Evolutionary conservation across 345 rosid species (phyloP).

Genomic region (Heritiera littoralis): DNA sequence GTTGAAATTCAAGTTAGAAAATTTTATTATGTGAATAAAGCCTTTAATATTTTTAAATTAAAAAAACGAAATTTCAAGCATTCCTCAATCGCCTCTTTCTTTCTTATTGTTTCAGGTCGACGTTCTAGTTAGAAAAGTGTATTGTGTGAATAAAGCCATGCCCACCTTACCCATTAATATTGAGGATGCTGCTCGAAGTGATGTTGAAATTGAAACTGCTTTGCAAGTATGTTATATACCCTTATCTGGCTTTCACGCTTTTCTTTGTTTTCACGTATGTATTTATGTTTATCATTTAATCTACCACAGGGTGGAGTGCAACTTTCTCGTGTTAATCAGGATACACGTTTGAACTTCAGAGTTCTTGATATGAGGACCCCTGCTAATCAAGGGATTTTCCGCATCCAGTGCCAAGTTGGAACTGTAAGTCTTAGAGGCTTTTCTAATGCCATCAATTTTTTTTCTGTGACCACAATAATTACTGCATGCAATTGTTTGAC

Average conservation of each 20-base stretch:
- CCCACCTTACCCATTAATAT: conserved; percentile 63
- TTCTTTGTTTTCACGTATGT: background rate
- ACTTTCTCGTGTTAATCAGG: conserved; percentile 77
- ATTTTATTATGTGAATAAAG: conserved; percentile 58
- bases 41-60: conserved; percentile 14
- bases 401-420: conserved; percentile 56
- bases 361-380: conserved; percentile 79
- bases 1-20: conserved; percentile 73
- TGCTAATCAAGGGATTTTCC: conserved; percentile 82
- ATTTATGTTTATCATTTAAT: background rate
- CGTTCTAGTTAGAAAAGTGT: conserved; percentile 58
- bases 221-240: conserved; percentile 42
- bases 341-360: conserved; percentile 72
- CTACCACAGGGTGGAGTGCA: conserved; percentile 53
- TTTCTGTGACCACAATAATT: background rate
- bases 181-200: conserved; percentile 85
- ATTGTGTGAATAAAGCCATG: conserved; percentile 61
- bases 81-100: background rate
- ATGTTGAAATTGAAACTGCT: conserved; percentile 68
- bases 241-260: background rate
- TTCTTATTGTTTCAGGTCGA: conserved; percentile 51
- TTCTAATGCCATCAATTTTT: background rate
- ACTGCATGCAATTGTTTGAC: background rate
- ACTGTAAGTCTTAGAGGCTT: conserved; percentile 33
- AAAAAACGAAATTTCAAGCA: background rate